phyloP scores from a whole-genome alignment of 2,329 filamentous ascomycete genomes.

The Colletotrichum gloeosporioides region DNA sequence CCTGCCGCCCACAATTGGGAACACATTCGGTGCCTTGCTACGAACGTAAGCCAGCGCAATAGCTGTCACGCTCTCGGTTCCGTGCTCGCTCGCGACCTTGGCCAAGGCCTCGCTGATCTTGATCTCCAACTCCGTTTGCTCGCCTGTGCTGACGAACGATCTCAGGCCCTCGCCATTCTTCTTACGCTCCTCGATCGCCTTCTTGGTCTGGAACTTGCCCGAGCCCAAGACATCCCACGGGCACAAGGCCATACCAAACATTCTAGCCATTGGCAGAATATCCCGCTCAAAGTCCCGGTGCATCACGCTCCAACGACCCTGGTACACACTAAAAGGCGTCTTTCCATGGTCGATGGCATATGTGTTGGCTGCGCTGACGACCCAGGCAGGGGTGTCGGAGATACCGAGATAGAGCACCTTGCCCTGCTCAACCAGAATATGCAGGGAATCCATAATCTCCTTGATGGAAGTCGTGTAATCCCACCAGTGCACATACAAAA shows the following conservation, averaged over 20 bases:
- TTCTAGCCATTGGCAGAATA: constrained; percentile 45
- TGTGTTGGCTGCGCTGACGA: constrained; percentile 41
- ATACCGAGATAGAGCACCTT: constrained; percentile 47
- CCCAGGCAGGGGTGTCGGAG: constrained; percentile 45
- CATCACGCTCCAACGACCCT: constrained; percentile 42
- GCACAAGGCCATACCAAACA: constrained; percentile 54
- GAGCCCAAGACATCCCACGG: constrained; percentile 67
- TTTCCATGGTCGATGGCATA: constrained; percentile 40
- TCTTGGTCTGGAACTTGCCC: constrained; percentile 53
- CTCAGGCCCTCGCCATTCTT: constrained; percentile 44
- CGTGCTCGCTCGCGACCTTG: constrained; percentile 62
- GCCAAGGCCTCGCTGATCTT: constrained; percentile 64
- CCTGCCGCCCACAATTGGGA: constrained; percentile 58
- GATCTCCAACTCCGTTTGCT: constrained; percentile 52
- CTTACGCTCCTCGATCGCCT: constrained; percentile 35
- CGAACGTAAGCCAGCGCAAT: constrained; percentile 60
- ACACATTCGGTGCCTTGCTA: constrained; percentile 57
- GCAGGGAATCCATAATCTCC: constrained; percentile 47
- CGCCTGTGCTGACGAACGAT: constrained; percentile 25
- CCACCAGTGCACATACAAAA: constrained; percentile 52
- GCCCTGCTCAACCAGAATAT: constrained; percentile 44
- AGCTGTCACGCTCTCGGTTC: constrained; percentile 61
- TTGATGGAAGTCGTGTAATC: constrained; percentile 45
- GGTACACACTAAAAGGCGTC: constrained; percentile 43
- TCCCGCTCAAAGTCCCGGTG: constrained; percentile 44